A percentile compares a stretch with the other conserved stretches of the same genome.
phyloP scores from a whole-genome alignment of 306 rosid genomes.

The Prosopis cineraria region DNA sequence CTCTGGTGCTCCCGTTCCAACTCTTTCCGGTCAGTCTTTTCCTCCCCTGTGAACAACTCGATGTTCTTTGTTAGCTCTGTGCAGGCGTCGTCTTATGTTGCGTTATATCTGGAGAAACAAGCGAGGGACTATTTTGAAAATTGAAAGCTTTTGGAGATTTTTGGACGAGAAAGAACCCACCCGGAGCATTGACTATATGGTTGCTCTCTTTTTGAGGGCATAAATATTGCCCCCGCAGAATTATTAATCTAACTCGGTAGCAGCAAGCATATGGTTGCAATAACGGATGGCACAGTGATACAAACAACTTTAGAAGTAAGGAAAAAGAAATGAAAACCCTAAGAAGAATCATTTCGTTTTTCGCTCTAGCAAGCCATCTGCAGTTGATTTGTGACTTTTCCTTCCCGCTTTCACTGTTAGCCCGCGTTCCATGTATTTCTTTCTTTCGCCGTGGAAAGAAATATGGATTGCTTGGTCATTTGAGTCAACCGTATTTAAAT shows the following conservation, averaged over 20 bases:
- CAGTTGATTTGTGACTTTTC: constrained; percentile 32
- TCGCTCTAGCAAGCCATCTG: constrained; percentile 15
- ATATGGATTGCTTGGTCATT: constrained; percentile 30
- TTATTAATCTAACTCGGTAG: constrained; percentile 8
- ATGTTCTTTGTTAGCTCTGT: constrained; percentile 5
- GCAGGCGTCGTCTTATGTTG: neutral
- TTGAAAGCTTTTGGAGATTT: neutral
- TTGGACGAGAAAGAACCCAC: neutral
- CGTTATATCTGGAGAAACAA: neutral
- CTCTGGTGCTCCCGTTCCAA: constrained; percentile 49
- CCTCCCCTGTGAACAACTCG: constrained; percentile 7
- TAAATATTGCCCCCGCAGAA: constrained; percentile 4
- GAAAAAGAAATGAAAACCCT: constrained; percentile 29
- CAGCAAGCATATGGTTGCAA: neutral
- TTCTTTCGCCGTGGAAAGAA: constrained; percentile 9
- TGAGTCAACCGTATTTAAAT: constrained; percentile 26
- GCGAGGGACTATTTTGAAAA: neutral
- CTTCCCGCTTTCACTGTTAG: neutral
- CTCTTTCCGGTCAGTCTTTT: constrained; percentile 57
- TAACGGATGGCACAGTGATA: constrained; percentile 7
- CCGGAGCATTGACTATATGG: neutral
- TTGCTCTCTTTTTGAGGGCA: neutral
- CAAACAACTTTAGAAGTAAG: neutral
- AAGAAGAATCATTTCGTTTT: constrained; percentile 19
- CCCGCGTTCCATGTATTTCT: neutral